Percentiles rank a stretch among this genome's conserved stretches.
phyloP scores from a whole-genome alignment of 176 grass and related monocot genomes.

The Themeda triandra region DNA sequence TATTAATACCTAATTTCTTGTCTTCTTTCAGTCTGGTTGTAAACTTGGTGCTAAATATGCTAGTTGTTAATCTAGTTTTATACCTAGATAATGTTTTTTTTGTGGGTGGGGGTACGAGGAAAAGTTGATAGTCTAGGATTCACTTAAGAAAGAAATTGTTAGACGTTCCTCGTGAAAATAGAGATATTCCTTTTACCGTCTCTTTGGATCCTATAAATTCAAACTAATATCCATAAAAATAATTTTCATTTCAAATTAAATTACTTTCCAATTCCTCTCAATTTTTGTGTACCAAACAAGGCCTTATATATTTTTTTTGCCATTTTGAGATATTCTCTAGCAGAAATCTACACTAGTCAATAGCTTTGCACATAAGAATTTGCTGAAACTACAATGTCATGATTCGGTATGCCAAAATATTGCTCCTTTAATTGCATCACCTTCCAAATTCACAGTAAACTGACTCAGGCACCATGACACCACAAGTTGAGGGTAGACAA shows the following conservation, averaged over 20 bases:
- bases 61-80: neutral
- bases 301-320: neutral
- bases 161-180: neutral
- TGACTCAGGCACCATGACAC: neutral
- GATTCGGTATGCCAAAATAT: neutral
- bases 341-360: neutral
- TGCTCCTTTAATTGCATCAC: constrained; percentile 15
- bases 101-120: too few species aligned
- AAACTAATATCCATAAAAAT: too few species aligned
- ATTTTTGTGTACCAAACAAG: too few species aligned
- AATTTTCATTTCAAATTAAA: too few species aligned
- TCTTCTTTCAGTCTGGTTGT: too few species aligned
- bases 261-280: too few species aligned
- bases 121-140: neutral
- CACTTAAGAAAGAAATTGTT: neutral
- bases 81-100: neutral
- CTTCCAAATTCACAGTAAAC: constrained; percentile 13
- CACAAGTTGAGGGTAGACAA: neutral
- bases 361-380: neutral
- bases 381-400: neutral
- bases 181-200: neutral
- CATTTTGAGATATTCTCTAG: neutral
- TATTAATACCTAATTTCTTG: too few species aligned
- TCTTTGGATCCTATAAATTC: too few species aligned
- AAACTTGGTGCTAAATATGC: too few species aligned